Conservation (phyloP, 306 rosid species). For the Prunus fruticosa region DNA sequence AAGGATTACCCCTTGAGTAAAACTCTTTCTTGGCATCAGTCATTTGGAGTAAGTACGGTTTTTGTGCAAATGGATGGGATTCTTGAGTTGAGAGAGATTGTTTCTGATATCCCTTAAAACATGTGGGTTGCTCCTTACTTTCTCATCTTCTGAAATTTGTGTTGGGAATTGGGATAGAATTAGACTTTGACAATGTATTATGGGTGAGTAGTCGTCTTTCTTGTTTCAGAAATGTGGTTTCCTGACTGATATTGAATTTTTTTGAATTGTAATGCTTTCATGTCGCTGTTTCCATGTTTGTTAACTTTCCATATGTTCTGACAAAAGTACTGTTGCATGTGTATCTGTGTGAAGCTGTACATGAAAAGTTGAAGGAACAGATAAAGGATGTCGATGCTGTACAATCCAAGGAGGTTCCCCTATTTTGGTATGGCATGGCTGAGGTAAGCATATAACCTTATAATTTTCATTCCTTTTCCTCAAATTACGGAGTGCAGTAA, state of each 20-base stretch:
- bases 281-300: neutral
- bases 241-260: neutral
- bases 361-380: slow-evolving; percentile 54
- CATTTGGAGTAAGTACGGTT: neutral
- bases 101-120: neutral
- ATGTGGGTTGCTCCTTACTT: neutral
- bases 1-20: neutral
- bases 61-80: neutral
- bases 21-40: neutral
- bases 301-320: neutral
- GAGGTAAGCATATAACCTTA: slow-evolving; percentile 52
- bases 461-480: neutral
- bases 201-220: neutral
- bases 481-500: neutral
- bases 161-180: neutral
- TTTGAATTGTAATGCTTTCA: neutral
- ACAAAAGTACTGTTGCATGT: neutral
- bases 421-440: slow-evolving; percentile 89
- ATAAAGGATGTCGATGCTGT: slow-evolving; percentile 64
- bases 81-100: neutral
- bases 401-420: slow-evolving; percentile 70
- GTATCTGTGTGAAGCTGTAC: slow-evolving; percentile 48
- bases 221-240: neutral
- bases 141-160: neutral
- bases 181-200: neutral